These are phyloP conservation scores for Aspergillus conjunctus DNA, from an alignment of 495 filamentous ascomycete species.

Conservation along the genomic window DNA sequence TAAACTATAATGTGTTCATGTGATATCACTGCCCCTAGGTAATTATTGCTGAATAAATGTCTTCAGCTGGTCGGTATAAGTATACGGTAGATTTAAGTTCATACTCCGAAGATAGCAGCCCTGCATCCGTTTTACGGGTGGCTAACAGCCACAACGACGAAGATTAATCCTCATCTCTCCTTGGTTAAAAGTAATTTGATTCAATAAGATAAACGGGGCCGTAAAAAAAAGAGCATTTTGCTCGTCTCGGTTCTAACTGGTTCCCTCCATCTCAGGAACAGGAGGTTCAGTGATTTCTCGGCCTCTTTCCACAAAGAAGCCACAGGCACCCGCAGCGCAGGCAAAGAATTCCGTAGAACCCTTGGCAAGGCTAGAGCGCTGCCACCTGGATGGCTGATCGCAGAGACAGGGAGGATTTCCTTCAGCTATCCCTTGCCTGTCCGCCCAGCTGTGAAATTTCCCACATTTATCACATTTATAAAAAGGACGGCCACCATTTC, in stretches of 20 bases:
- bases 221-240: not conserved
- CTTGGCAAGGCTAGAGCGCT: not conserved
- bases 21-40: no score
- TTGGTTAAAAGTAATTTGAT: not conserved
- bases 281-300: not conserved
- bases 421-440: not conserved
- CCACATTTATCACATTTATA: not conserved
- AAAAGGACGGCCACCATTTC: conserved; percentile 1
- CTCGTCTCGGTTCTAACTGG: not conserved
- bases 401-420: not conserved
- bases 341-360: not conserved
- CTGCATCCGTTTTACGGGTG: no score
- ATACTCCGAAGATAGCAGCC: no score
- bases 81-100: no score
- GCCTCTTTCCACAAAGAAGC: not conserved
- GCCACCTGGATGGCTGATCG: not conserved
- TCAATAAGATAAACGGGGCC: not conserved
- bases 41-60: no score
- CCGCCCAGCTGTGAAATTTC: not conserved
- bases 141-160: no score
- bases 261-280: not conserved
- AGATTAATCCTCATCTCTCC: no score
- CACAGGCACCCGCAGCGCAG: not conserved
- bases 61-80: no score
- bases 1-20: no score